A percentile compares a stretch with the other conserved stretches of the same genome.
Evolutionary conservation across 1,139 yeast species (phyloP).

Genomic region (Blastobotrys ciferrii): DNA sequence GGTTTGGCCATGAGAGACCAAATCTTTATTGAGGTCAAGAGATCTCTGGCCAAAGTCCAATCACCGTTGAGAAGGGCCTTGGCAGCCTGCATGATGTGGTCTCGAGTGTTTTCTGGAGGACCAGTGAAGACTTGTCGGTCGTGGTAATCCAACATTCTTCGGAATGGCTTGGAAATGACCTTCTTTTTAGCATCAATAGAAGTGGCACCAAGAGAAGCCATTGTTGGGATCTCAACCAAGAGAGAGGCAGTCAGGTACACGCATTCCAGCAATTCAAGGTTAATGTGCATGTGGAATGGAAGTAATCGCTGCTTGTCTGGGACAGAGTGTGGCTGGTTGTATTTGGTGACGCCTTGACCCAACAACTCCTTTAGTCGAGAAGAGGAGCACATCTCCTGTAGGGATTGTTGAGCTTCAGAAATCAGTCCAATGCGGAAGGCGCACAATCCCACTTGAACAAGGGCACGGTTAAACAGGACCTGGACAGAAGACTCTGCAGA

Average conservation of each 20-base stretch:
- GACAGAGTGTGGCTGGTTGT: slow-evolving; percentile 43
- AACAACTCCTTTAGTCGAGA: slow-evolving; percentile 86
- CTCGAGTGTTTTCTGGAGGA: slow-evolving; percentile 96
- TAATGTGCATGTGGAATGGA: slow-evolving; percentile 98
- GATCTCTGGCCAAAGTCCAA: slow-evolving; percentile 75
- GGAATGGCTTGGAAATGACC: slow-evolving; percentile 76
- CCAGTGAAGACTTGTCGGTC: slow-evolving; percentile 96
- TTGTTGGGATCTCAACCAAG: slow-evolving; percentile 86
- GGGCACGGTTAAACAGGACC: slow-evolving; percentile 89
- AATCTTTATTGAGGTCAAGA: slow-evolving; percentile 74
- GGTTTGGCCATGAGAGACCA: slow-evolving; percentile 80
- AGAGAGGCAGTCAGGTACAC: slow-evolving; percentile 89
- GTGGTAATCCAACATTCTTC: slow-evolving; percentile 87
- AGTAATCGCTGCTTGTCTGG: slow-evolving; percentile 77
- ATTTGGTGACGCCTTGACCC: slow-evolving; percentile 87
- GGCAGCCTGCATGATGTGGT: slow-evolving; percentile 91
- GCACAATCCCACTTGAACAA: slow-evolving; percentile 92
- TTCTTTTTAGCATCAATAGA: slow-evolving; percentile 60
- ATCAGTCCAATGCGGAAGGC: slow-evolving; percentile 91
- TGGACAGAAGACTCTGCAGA: slow-evolving; percentile 82
- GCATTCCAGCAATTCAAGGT: slow-evolving; percentile 90
- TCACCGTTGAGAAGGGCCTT: slow-evolving; percentile 85
- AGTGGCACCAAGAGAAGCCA: slow-evolving; percentile 57
- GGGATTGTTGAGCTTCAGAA: slow-evolving; percentile 80
- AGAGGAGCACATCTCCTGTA: slow-evolving; percentile 86